Base-by-base conservation (phyloP, 371 early-diverging fungal genomes). In the Chytridium lagenaria region DNA sequence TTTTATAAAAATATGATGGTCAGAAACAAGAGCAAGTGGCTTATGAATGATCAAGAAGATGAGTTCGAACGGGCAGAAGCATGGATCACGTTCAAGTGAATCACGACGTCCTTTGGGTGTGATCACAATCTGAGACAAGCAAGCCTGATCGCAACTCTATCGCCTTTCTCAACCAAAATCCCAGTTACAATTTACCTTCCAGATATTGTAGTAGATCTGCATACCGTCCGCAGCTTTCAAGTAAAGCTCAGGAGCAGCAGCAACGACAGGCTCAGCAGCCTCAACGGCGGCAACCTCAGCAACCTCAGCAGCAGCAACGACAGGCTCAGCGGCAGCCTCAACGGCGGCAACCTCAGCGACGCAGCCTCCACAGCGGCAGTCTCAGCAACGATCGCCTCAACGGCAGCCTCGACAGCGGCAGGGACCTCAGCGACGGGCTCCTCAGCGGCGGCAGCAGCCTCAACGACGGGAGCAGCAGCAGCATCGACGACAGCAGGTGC, bases 171-270 rank as follows among this genome's bases (percentile, higher is more conserved):
- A n/a, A n/a, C n/a, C n/a, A n/a, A n/a, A n/a, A n/a, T n/a, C n/a
- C n/a, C n/a, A n/a, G n/a, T n/a, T n/a, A n/a, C 44, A 44, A 44
- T 19, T 30, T 39, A 77, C 78, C 71, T 78, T 74, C 78, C 78
- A 78, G 49, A 59, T 40, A 34, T 67, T 75, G 61, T 65, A 74
- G 51, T 76, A 78, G 50, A 78, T 52, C 70, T 75, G 16, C 61
- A 52, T 64, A 36, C 76, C 76, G 50, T 78, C 78, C 0, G 40
- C n/a, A 55, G 73, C 59, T 22, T 15, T 31, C n/a, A 69, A 69
- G 36, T 36, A 69, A 5, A 16, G 5, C 5, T 7, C 61, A 37
- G 30, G 7, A 12, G 61, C 36, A 34, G 10, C 19, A 26, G 16
- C 61, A 23, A 34, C 15, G 34, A 34, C 7, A 31, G 5, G 5